Base-by-base conservation (phyloP, 768 basidiomycete genomes). In the Pleurotus tuber-regium region DNA sequence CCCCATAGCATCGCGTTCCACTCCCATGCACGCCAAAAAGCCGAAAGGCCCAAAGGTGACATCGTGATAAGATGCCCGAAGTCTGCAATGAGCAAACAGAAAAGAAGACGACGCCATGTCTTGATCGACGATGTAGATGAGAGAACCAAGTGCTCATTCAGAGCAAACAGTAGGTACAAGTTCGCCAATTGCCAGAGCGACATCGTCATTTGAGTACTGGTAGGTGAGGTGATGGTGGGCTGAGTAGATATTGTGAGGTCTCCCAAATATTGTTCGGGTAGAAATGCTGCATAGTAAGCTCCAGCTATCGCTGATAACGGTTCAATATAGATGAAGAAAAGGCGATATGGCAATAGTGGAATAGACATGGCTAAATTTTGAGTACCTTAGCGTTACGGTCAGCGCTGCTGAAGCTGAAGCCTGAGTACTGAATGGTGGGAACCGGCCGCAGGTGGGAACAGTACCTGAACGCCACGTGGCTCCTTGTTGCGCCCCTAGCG, bases 1-100 rank as follows among this genome's bases (percentile, higher is more conserved):
- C 79, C 77, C 76, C 74, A 79, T 19, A 67, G 65, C 78, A 79
- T 78, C 46, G 75, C 75, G 55, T 77, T 77, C 77, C 77, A 79
- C 31, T 66, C 67, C 70, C 67, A 67, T n/a, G 74, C 63, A 16
- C 63, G 61, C 70, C 74, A 71, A 55, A 71, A 79, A 18, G 75
- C 70, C 9, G 67, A 69, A 4, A 43, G 40, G 16, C 74, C 77
- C 7, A 74, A 63, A 10, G 76, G 74, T 7, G 66, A 63, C 72
- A 78, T 75, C 30, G 70, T 73, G 26, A 65, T 53, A 8, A 79
- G 63, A 59, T 79, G 77, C 1, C 78, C 77, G 30, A 78, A 69
- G 39, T 31, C 50, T 7, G 77, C 77, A 9, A 78, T 42, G 43
- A 80, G 70, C 42, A 79, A 65, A 31, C 71, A 67, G 46, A 70